A percentile compares a stretch with the other conserved stretches of the same genome.
phyloP scores from a whole-genome alignment of 805 yeast genomes.

The Teunomyces cretensis region DNA sequence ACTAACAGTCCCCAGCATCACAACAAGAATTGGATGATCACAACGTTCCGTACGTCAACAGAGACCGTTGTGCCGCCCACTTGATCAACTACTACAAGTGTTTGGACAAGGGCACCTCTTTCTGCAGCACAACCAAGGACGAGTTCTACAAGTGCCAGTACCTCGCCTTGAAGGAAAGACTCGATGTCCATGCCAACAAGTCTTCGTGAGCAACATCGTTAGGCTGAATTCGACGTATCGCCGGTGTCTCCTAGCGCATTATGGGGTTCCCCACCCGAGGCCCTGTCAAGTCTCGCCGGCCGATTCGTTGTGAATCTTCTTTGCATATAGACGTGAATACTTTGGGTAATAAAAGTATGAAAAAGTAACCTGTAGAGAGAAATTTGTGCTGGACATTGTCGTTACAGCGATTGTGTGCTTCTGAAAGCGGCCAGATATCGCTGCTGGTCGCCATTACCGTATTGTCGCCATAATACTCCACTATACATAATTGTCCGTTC shows the following conservation, averaged over 20 bases:
- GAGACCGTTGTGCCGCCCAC: constrained; percentile 46
- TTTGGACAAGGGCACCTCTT: constrained; percentile 43
- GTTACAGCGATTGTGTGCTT: too few species aligned
- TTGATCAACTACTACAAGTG: constrained; percentile 43
- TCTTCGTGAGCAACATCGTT: neutral
- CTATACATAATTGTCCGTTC: too few species aligned
- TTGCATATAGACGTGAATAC: neutral
- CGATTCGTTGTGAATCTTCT: neutral
- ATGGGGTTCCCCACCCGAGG: too few species aligned
- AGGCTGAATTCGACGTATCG: neutral
- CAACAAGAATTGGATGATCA: constrained; percentile 39
- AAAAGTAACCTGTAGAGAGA: too few species aligned
- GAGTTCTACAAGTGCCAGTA: constrained; percentile 46
- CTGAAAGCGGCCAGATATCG: too few species aligned
- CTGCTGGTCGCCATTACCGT: too few species aligned
- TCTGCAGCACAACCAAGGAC: constrained; percentile 40
- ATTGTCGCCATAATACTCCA: too few species aligned
- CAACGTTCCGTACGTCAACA: constrained; percentile 42
- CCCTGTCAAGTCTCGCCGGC: neutral
- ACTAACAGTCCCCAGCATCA: constrained; percentile 12
- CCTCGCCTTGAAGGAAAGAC: constrained; percentile 42
- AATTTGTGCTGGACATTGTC: too few species aligned
- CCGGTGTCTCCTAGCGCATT: too few species aligned
- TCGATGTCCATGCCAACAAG: constrained; percentile 14
- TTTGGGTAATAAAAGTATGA: neutral